phyloP scores from a whole-genome alignment of 805 yeast genomes.

The Priceomyces fermenticarens region DNA sequence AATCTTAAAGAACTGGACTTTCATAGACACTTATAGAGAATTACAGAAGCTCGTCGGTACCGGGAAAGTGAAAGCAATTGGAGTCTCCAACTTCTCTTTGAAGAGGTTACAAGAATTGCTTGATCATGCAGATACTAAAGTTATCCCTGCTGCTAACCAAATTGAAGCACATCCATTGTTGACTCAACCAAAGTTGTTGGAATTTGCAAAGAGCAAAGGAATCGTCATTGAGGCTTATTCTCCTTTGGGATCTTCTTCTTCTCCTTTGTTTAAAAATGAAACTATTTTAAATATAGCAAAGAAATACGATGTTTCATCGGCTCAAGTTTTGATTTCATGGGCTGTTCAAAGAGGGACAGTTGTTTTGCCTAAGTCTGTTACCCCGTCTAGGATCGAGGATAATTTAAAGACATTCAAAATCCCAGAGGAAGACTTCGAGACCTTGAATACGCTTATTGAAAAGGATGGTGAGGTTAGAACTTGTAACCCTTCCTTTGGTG shows the following conservation, averaged over 20 bases:
- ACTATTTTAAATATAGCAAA: slow-evolving; percentile 25
- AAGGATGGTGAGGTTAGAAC: slow-evolving; percentile 35
- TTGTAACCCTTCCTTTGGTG: slow-evolving; percentile 20
- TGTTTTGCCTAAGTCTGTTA: slow-evolving; percentile 39
- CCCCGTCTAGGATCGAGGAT: slow-evolving; percentile 31
- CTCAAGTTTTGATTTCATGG: slow-evolving; percentile 39
- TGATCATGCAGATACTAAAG: slow-evolving; percentile 29
- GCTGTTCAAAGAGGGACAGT: slow-evolving; percentile 37
- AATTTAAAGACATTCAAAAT: slow-evolving; percentile 35
- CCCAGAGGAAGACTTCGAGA: slow-evolving; percentile 35
- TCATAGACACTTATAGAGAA: slow-evolving; percentile 35
- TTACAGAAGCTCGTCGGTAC: slow-evolving; percentile 20
- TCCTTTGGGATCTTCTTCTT: slow-evolving; percentile 34
- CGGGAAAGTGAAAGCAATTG: slow-evolving; percentile 46
- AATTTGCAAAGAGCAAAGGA: slow-evolving; percentile 47
- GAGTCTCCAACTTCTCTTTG: slow-evolving; percentile 54
- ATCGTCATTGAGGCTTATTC: slow-evolving; percentile 25
- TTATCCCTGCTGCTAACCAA: slow-evolving; percentile 54
- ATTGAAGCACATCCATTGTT: slow-evolving; percentile 39
- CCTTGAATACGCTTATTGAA: slow-evolving; percentile 27
- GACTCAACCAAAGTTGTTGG: slow-evolving; percentile 57
- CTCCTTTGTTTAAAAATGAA: slow-evolving; percentile 35
- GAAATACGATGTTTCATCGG: slow-evolving; percentile 29
- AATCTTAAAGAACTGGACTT: slow-evolving; percentile 11
- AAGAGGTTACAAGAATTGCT: slow-evolving; percentile 44